Evolutionary conservation across 2,329 filamentous ascomycete genomes (phyloP).

Genomic region (Aureobasidium sp.): DNA sequence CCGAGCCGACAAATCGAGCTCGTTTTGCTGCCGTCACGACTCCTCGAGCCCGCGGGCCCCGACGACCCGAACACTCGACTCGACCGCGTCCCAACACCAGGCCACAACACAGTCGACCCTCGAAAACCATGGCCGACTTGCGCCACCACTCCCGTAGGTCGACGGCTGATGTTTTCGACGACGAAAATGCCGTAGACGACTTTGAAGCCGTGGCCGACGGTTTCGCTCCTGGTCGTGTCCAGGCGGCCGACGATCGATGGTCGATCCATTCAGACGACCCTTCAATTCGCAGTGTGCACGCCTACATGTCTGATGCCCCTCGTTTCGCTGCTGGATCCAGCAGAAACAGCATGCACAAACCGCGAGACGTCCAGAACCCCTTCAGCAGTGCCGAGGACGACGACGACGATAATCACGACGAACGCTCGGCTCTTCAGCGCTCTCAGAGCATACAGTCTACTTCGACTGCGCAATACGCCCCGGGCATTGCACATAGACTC

Average conservation of each 20-base stretch:
- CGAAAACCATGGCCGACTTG: slow-evolving; percentile 7
- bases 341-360: slow-evolving; percentile 30
- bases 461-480: slow-evolving; percentile 28
- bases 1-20: slow-evolving; percentile 7
- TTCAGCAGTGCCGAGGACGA: slow-evolving; percentile 32
- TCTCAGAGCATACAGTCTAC: slow-evolving; percentile 28
- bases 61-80: slow-evolving; percentile 1
- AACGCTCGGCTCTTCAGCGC: slow-evolving; percentile 21
- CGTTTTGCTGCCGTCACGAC: slow-evolving; percentile 12
- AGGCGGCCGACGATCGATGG: slow-evolving; percentile 20
- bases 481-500: slow-evolving; percentile 24
- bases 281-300: slow-evolving; percentile 27
- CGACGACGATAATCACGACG: slow-evolving; percentile 21
- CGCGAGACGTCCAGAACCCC: slow-evolving; percentile 26
- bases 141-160: slow-evolving; percentile 1
- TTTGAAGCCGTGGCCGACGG: slow-evolving; percentile 40
- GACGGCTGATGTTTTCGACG: slow-evolving; percentile 40
- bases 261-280: slow-evolving; percentile 21
- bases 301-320: slow-evolving; percentile 22
- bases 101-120: neutral
- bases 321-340: slow-evolving; percentile 1
- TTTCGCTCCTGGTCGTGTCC: slow-evolving; percentile 35
- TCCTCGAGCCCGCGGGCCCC: slow-evolving; percentile 13
- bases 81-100: slow-evolving; percentile 2
- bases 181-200: slow-evolving; percentile 40